These are phyloP conservation scores for Brassica incana DNA, from an alignment of 345 rosid genomes.

Conservation along the genomic window DNA sequence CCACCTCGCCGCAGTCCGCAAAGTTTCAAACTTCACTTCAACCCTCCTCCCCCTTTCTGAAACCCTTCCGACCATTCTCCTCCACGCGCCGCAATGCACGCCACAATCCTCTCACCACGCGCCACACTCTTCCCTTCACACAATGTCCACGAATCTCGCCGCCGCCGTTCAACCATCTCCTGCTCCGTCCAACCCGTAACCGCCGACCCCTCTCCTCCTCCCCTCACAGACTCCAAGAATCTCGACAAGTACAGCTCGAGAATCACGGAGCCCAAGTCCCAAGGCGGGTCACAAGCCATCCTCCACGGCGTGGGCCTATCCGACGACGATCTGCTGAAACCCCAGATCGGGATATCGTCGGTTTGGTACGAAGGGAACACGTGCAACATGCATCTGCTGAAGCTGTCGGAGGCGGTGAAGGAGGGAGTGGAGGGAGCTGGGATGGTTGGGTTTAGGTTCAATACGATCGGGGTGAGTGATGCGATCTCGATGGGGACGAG, in stretches of 20 bases:
- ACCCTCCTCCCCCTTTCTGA: not conserved
- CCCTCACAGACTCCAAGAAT: constrained; percentile 42
- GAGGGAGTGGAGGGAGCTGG: constrained; percentile 80
- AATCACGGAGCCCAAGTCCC: constrained; percentile 89
- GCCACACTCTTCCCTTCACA: constrained; percentile 34
- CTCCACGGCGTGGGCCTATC: constrained; percentile 90
- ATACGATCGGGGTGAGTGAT: constrained; percentile 94
- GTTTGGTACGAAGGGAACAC: constrained; percentile 99
- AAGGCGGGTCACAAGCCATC: constrained; percentile 94
- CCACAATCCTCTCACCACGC: constrained; percentile 45
- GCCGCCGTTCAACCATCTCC: constrained; percentile 23
- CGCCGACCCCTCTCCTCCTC: constrained; percentile 44
- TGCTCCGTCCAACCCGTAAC: constrained; percentile 46
- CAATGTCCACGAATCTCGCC: constrained; percentile 2
- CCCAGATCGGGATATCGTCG: constrained; percentile 93
- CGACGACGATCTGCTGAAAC: constrained; percentile 75
- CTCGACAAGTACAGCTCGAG: constrained; percentile 88
- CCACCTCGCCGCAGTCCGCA: constrained; percentile 2
- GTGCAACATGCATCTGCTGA: constrained; percentile 89
- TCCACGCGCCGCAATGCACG: constrained; percentile 52
- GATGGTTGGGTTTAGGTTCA: constrained; percentile 91
- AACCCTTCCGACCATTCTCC: not conserved
- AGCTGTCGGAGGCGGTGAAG: constrained; percentile 85
- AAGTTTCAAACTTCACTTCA: not conserved
- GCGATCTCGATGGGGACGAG: constrained; percentile 96